phyloP scores from a whole-genome alignment of 2,329 filamentous ascomycete genomes.

The Trichoderma citrinoviride region DNA sequence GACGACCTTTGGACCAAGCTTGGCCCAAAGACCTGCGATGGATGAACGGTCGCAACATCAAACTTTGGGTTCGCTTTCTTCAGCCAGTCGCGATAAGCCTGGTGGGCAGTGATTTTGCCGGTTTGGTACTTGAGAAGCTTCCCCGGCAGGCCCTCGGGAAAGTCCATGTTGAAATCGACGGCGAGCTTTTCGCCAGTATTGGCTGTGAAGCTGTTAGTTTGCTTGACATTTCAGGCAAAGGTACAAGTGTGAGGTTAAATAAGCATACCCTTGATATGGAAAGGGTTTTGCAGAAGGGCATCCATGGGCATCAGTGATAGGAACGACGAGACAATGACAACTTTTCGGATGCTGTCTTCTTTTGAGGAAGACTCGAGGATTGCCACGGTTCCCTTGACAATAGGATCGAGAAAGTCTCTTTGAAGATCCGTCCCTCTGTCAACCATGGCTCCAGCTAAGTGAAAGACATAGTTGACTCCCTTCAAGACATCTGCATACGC shows the following conservation, averaged over 20 bases:
- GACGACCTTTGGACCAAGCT: conserved; percentile 21
- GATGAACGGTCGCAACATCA: conserved; percentile 19
- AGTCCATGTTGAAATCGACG: conserved; percentile 1
- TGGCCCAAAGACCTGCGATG: conserved; percentile 22
- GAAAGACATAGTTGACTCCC: conserved; percentile 37
- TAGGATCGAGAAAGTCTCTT: conserved; percentile 22
- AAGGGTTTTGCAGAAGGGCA: background rate
- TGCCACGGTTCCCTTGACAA: conserved; percentile 20
- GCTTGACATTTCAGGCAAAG: background rate
- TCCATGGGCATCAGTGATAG: conserved; percentile 21
- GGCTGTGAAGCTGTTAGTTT: background rate
- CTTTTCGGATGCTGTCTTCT: conserved; percentile 15
- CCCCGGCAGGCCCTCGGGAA: conserved; percentile 11
- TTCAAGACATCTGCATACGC: conserved; percentile 38
- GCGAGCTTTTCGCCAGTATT: background rate
- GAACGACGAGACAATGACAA: conserved; percentile 23
- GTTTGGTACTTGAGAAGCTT: conserved; percentile 22
- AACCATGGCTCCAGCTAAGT: conserved; percentile 27
- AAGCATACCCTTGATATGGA: conserved; percentile 17
- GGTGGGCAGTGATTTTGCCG: conserved; percentile 24
- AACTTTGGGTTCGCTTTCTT: conserved; percentile 19
- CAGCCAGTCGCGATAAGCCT: conserved; percentile 24
- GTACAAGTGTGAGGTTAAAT: background rate
- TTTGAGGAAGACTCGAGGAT: conserved; percentile 21
- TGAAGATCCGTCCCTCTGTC: conserved; percentile 22